A percentile compares a stretch with the other conserved stretches of the same genome.
phyloP scores from a whole-genome alignment of 257 asterid genomes.

The Eustoma russellianum region DNA sequence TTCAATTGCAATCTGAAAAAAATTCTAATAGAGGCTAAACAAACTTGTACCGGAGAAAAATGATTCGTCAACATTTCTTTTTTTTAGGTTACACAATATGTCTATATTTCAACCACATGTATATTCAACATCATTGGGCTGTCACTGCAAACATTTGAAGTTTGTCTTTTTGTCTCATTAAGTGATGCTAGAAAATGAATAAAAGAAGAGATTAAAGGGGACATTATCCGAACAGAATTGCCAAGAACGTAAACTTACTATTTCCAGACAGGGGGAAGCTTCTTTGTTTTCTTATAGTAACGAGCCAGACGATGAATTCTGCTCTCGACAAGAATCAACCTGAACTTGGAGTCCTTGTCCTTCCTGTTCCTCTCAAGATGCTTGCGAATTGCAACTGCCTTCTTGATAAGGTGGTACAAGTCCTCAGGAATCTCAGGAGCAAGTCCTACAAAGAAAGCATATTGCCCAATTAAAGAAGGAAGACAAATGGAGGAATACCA shows the following conservation, averaged over 20 bases:
- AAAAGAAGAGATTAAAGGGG: neutral
- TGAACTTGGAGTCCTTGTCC: conserved; percentile 33
- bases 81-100: no score
- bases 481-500: neutral
- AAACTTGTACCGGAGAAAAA: no score
- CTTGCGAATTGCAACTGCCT: conserved; percentile 37
- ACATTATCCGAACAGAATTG: neutral
- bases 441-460: conserved; percentile 15
- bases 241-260: conserved; percentile 17
- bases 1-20: no score
- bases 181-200: neutral
- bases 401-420: conserved; percentile 32
- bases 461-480: neutral
- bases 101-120: no score
- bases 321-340: conserved; percentile 39
- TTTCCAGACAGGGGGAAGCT: conserved; percentile 39
- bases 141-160: no score
- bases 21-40: no score
- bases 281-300: conserved; percentile 37
- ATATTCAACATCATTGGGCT: no score
- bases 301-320: conserved; percentile 35
- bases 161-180: no score
- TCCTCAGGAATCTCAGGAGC: conserved; percentile 37
- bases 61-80: no score
- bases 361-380: conserved; percentile 36